These are phyloP conservation scores for Sicyos edulis DNA, from an alignment of 306 rosid genomes.

Conservation along the genomic window DNA sequence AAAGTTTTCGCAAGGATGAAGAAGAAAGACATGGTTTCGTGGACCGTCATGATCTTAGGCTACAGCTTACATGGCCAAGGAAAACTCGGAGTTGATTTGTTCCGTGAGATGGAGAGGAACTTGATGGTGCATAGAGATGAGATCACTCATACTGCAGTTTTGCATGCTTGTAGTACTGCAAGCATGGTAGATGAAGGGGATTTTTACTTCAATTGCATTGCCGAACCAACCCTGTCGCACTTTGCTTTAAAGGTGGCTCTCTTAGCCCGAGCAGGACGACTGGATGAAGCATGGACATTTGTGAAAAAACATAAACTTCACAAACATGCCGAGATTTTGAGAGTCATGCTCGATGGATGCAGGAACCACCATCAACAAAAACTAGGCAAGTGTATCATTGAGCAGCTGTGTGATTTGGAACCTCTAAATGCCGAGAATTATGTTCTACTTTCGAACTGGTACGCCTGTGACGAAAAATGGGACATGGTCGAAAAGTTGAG, in stretches of 20 bases:
- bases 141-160: slow-evolving; percentile 40
- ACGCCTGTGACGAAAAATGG: slow-evolving; percentile 41
- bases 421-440: slow-evolving; percentile 59
- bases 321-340: slow-evolving; percentile 35
- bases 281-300: slow-evolving; percentile 42
- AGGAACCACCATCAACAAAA: slow-evolving; percentile 37
- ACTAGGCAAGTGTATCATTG: slow-evolving; percentile 43
- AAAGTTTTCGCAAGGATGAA: slow-evolving; percentile 40
- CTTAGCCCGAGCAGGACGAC: slow-evolving; percentile 39
- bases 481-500: slow-evolving; percentile 33
- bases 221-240: slow-evolving; percentile 34
- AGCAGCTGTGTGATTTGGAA: slow-evolving; percentile 57
- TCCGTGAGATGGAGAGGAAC: slow-evolving; percentile 37
- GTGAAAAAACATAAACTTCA: slow-evolving; percentile 33
- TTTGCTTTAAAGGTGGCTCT: slow-evolving; percentile 45
- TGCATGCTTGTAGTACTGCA: slow-evolving; percentile 56
- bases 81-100: slow-evolving; percentile 41
- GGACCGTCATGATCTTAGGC: slow-evolving; percentile 59
- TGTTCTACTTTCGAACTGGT: slow-evolving; percentile 52
- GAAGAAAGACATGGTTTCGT: slow-evolving; percentile 46
- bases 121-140: slow-evolving; percentile 33
- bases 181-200: slow-evolving; percentile 51
- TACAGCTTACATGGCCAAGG: slow-evolving; percentile 61
- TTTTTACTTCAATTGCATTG: slow-evolving; percentile 39
- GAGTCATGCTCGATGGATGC: slow-evolving; percentile 58